Evolutionary conservation across 371 early-diverging fungal genomes (phyloP), one percentile per base, ranked within the genome.

Genomic region (Entomophthora muscae): DNA sequence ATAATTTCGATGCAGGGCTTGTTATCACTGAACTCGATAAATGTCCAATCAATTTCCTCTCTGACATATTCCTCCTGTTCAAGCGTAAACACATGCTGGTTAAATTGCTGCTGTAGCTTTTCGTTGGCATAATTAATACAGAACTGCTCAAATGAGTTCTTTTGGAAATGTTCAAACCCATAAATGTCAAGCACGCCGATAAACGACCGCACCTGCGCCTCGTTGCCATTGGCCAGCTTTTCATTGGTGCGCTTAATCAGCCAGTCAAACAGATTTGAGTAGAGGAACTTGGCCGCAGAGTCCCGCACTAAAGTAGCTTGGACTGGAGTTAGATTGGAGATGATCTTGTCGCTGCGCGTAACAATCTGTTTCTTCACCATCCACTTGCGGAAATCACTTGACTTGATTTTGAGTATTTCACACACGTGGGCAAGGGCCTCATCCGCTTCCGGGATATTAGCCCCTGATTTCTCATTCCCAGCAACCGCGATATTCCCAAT

Each of bases 1-100:
- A 99, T 97, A 71, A 98, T 78, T 66, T 95, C 94, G 66, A 99
- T 99, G 75, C 98, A 97, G n/a, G 93, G 95, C 73, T 96, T 94
- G 71, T 99, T 94, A 75, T 99, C 99, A 61, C 92, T 92, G 80
- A 98, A 99, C 57, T 95, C 93, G 53, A 89, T 85, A 63, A 86
- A 88, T 58, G 78, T 83, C 86, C 89, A 97, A 67, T 88, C 81
- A 67, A 98, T 93, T 67, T 90, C 75, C 73, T 92, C 95, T 30
- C 85, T 82, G 21, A 90, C 81, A 70, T 98, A 98, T 72, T 92
- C 92, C 68, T 93, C 91, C 73, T 97, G 95, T 70, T 94, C 95
- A 33, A 93, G 73, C 75, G 93, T 88, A 75, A 97, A 91, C 64
- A 91, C 91, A 64, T 89, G 87, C 68, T 83, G 84, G 75, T 90